These are phyloP conservation scores for Aureobasidium sp. DNA, from an alignment of 2,329 filamentous ascomycete species.

Conservation along the genomic window DNA sequence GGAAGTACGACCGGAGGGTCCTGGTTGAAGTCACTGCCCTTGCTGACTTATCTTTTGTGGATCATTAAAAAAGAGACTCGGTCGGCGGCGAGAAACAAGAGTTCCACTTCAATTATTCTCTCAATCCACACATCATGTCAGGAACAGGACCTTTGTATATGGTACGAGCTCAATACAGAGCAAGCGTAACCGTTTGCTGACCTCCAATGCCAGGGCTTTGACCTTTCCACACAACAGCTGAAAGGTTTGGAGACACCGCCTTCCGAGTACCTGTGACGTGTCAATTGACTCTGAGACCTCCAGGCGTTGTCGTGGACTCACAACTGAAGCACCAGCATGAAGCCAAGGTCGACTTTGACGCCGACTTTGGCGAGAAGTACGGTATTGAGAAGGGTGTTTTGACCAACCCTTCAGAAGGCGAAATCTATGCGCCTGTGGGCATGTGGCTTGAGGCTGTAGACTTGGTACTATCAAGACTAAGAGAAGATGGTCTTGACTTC, in stretches of 20 bases:
- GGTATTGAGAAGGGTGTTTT: slow-evolving; percentile 81
- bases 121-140: slow-evolving; percentile 4
- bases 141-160: slow-evolving; percentile 10
- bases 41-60: slow-evolving; percentile 14
- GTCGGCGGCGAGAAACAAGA: not conserved
- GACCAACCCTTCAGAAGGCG: slow-evolving; percentile 71
- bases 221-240: slow-evolving; percentile 93
- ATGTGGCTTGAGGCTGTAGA: slow-evolving; percentile 94
- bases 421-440: slow-evolving; percentile 87
- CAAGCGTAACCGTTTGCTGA: not conserved
- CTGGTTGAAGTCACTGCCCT: slow-evolving; percentile 1
- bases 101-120: not conserved
- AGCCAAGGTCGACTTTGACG: slow-evolving; percentile 93
- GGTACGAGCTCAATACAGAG: not conserved
- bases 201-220: slow-evolving; percentile 55
- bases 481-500: slow-evolving; percentile 64
- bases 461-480: slow-evolving; percentile 68
- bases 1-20: not conserved
- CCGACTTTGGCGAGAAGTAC: slow-evolving; percentile 60
- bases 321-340: slow-evolving; percentile 73
- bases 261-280: not conserved
- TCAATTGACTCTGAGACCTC: slow-evolving; percentile 4
- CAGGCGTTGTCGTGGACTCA: slow-evolving; percentile 77
- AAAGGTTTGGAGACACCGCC: slow-evolving; percentile 55
- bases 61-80: slow-evolving; percentile 1